A percentile compares a stretch with the other conserved stretches of the same genome.
These are phyloP conservation scores for Helotiales sp. DNA, from an alignment of 2,329 filamentous ascomycete species.

Conservation along the genomic window DNA sequence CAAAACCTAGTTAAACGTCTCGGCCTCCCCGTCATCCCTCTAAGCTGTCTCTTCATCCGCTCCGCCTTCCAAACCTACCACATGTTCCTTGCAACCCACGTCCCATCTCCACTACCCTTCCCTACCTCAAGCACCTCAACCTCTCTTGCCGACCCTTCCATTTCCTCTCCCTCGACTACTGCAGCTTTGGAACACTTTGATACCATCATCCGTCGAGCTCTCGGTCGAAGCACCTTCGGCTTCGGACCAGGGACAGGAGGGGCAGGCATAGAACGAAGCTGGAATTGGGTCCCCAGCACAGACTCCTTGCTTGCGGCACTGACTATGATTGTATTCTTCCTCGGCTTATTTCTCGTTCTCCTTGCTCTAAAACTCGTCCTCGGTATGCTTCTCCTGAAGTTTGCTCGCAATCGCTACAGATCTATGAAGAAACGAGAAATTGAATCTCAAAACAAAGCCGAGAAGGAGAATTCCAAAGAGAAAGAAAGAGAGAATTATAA, in stretches of 20 bases:
- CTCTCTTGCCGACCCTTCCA: conserved; percentile 59
- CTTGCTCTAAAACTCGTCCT: conserved; percentile 83
- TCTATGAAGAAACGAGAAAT: conserved; percentile 66
- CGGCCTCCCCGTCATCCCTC: conserved; percentile 85
- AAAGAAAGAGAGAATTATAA: conserved; percentile 57
- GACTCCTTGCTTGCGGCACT: conserved; percentile 58
- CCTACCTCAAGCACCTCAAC: conserved; percentile 54
- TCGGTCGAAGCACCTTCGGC: conserved; percentile 72
- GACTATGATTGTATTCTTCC: conserved; percentile 85
- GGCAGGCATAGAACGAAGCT: not conserved
- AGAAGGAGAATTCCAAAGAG: not conserved
- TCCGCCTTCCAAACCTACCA: conserved; percentile 82
- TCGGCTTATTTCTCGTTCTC: conserved; percentile 81
- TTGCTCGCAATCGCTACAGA: conserved; percentile 75
- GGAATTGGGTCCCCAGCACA: not conserved
- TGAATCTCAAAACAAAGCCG: not conserved
- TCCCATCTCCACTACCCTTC: conserved; percentile 70
- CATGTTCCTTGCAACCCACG: conserved; percentile 97
- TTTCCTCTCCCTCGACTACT: conserved; percentile 63
- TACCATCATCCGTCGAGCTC: conserved; percentile 71
- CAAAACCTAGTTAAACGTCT: conserved; percentile 88
- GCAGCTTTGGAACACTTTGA: conserved; percentile 80
- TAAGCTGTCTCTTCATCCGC: conserved; percentile 93
- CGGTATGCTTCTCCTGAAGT: conserved; percentile 83
- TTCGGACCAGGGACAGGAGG: conserved; percentile 5